Base-by-base conservation (phyloP, 106 monocot species). In the Dendrobium catenatum region DNA sequence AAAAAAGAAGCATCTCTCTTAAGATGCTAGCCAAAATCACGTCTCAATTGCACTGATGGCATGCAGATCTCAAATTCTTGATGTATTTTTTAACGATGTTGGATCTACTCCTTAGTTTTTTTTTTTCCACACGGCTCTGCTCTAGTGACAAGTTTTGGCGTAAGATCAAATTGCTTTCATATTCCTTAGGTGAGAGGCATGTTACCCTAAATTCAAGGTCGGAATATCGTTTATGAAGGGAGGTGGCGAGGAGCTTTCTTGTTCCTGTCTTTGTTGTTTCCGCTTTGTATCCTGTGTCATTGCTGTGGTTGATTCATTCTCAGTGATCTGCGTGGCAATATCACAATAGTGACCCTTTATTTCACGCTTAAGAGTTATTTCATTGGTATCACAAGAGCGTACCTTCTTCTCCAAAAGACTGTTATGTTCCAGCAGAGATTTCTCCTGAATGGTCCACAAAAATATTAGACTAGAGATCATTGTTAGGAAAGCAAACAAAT, bases 351-450 rank as follows among this genome's bases (percentile, higher is more conserved):
- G 13, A 11, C 9, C 8, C 9, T 46, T 4, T 9, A 46, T 6
- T 46, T 46, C 6, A 9, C 46, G 46, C 8, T 37, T 46, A 58
- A 19, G 16, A 58, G 20, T 5, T 58, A 58, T 58, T 58, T 58
- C 18, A 19, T 58, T 58, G 58, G n/a, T 58, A 19, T 46, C 9
- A 46, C 46, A 51, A 51, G 29, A 29, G 33, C 29, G 20, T 37
- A 70, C 31, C 70, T 70, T 70, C 70, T 33, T 37, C 70, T 70
- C 70, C 11, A 70, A 33, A 70, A 33, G 15, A 37, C 37, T 70
- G 70, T 70, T 70, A 15, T 70, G 70, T 37, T 70, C 70, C 29
- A 70, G 37, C 4, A 70, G 70, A 16, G 70, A 70, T 70, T 70
- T 70, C 70, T 70, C 70, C 70, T 70, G 70, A 13, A 70, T 11